phyloP scores from a whole-genome alignment of 345 rosid species.

The Euphorbia lathyris region DNA sequence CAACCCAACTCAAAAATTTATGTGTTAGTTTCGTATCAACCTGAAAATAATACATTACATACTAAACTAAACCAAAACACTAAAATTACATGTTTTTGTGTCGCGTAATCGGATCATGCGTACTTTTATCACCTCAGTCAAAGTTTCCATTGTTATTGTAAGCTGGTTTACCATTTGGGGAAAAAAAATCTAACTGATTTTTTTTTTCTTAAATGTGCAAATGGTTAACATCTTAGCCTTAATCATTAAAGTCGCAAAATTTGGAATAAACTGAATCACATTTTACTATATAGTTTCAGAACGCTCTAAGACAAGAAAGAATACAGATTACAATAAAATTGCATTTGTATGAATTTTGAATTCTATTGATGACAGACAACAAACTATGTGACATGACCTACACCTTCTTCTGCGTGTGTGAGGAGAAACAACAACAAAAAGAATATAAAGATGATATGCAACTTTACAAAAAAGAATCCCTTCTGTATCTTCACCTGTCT shows the following conservation, averaged over 20 bases:
- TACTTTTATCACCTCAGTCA: no score
- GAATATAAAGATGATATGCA: neutral
- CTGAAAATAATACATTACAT: no score
- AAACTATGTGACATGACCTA: slow-evolving; percentile 26
- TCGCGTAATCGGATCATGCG: no score
- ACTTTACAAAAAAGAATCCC: slow-evolving; percentile 17
- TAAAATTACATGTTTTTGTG: no score
- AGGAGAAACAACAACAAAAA: neutral
- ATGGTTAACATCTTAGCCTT: neutral
- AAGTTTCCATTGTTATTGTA: no score
- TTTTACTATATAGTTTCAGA: neutral
- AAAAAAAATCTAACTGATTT: no score
- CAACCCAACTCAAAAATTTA: no score
- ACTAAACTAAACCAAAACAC: no score
- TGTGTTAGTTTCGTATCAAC: no score
- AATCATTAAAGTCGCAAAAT: neutral
- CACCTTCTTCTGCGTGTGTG: slow-evolving; percentile 20
- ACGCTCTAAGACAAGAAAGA: neutral
- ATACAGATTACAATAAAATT: neutral
- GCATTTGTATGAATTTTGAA: slow-evolving; percentile 14
- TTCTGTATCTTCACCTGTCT: slow-evolving; percentile 7
- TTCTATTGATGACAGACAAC: slow-evolving; percentile 12
- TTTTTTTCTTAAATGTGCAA: no score
- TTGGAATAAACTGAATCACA: neutral
- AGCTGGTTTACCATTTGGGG: no score